phyloP scores from a whole-genome alignment of 2,329 filamentous ascomycete genomes.

The Colletotrichum tropicale region DNA sequence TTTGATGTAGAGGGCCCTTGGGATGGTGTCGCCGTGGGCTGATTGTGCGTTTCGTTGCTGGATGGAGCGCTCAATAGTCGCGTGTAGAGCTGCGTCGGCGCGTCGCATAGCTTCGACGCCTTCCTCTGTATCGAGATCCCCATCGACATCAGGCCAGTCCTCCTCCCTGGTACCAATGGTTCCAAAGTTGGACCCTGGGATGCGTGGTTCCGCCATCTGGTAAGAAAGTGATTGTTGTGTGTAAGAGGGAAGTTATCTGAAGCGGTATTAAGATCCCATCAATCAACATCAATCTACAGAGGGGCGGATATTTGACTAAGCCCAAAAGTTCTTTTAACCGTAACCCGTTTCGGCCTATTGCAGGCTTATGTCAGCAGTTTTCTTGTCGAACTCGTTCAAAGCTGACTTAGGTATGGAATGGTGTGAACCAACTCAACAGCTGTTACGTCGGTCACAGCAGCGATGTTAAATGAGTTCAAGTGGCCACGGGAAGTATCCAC shows the following conservation, averaged over 20 bases:
- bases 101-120: neutral
- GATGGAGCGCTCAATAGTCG: neutral
- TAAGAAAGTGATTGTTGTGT: neutral
- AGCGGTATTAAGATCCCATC: neutral
- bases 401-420: no score
- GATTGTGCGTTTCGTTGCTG: neutral
- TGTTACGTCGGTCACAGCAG: no score
- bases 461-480: no score
- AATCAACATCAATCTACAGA: neutral
- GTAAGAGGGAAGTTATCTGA: neutral
- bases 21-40: neutral
- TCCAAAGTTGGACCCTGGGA: neutral
- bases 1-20: slow-evolving; percentile 17
- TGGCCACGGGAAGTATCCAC: no score
- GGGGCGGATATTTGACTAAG: neutral
- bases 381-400: no score
- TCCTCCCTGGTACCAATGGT: neutral
- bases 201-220: neutral
- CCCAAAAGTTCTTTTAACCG: neutral
- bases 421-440: no score
- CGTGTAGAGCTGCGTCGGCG: neutral
- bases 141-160: slow-evolving; percentile 3
- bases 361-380: neutral
- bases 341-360: neutral
- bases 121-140: neutral